Conservation (phyloP, 78 protist genomes). For the Diacronema lutheri region DNA sequence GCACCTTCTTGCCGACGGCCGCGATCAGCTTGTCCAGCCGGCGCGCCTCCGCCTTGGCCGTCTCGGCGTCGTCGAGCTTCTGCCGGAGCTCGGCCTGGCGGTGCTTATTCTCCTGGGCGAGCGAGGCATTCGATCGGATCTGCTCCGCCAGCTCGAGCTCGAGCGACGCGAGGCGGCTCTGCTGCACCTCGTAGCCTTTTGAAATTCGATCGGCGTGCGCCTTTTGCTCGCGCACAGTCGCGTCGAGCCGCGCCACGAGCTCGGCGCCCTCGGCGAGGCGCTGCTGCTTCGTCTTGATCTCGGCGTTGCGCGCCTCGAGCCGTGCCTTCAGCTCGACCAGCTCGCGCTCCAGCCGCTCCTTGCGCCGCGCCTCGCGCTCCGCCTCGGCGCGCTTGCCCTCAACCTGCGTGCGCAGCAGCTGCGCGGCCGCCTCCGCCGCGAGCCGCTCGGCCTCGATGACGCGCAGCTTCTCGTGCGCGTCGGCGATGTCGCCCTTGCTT, state of each 20-base stretch:
- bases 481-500: slow-evolving; percentile 47
- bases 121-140: background rate
- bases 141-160: slow-evolving; percentile 41
- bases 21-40: slow-evolving; percentile 9
- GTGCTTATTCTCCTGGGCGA: background rate
- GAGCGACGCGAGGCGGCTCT: background rate
- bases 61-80: slow-evolving; percentile 11
- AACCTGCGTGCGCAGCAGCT: background rate
- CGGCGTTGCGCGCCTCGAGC: background rate
- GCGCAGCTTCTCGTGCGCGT: slow-evolving; percentile 39
- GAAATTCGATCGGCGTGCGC: background rate
- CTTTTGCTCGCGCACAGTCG: slow-evolving; percentile 8
- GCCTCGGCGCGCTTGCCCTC: background rate
- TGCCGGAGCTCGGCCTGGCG: background rate
- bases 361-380: background rate
- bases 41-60: background rate
- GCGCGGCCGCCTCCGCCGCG: slow-evolving; percentile 26
- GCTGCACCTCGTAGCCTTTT: slow-evolving; percentile 23
- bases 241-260: background rate
- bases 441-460: slow-evolving; percentile 46
- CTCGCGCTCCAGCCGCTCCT: background rate
- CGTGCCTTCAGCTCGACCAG: background rate
- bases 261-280: background rate
- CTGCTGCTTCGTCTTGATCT: slow-evolving; percentile 6
- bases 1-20: background rate